Conservation (phyloP, 768 basidiomycete genomes). For the Porpolomopsis calyptriformis region DNA sequence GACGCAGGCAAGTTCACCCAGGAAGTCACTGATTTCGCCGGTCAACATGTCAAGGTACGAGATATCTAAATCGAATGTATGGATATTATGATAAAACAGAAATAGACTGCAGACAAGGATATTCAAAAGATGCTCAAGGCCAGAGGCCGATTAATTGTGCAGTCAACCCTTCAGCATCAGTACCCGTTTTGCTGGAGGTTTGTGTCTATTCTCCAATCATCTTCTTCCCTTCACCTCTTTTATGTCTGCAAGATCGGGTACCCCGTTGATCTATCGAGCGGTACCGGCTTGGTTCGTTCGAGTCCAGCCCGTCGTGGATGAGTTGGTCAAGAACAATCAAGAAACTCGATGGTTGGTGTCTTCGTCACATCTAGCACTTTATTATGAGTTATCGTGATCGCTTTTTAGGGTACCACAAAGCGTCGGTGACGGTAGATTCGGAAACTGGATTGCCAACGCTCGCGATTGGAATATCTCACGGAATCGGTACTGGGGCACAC, state of each 20-base stretch:
- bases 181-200: slow-evolving; percentile 99
- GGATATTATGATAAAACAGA: slow-evolving; percentile 3
- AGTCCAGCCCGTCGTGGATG: slow-evolving; percentile 74
- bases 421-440: slow-evolving; percentile 88
- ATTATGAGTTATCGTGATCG: slow-evolving; percentile 6
- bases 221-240: background rate
- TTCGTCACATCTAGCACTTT: background rate
- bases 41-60: slow-evolving; percentile 78
- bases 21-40: slow-evolving; percentile 83
- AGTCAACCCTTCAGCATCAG: slow-evolving; percentile 77
- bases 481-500: slow-evolving; percentile 98
- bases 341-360: slow-evolving; percentile 69
- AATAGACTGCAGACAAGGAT: slow-evolving; percentile 81
- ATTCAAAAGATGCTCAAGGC: slow-evolving; percentile 87
- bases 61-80: background rate
- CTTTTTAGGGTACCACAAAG: slow-evolving; percentile 73
- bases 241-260: slow-evolving; percentile 57
- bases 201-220: slow-evolving; percentile 2
- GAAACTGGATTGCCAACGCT: slow-evolving; percentile 97
- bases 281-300: slow-evolving; percentile 95
- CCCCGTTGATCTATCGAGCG: slow-evolving; percentile 91
- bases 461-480: slow-evolving; percentile 99
- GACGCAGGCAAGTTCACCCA: slow-evolving; percentile 81
- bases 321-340: slow-evolving; percentile 85
- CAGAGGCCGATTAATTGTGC: slow-evolving; percentile 79